Evolutionary conservation across 2,329 filamentous ascomycete species (phyloP).

Genomic region (Phaeomoniella chlamydospora): DNA sequence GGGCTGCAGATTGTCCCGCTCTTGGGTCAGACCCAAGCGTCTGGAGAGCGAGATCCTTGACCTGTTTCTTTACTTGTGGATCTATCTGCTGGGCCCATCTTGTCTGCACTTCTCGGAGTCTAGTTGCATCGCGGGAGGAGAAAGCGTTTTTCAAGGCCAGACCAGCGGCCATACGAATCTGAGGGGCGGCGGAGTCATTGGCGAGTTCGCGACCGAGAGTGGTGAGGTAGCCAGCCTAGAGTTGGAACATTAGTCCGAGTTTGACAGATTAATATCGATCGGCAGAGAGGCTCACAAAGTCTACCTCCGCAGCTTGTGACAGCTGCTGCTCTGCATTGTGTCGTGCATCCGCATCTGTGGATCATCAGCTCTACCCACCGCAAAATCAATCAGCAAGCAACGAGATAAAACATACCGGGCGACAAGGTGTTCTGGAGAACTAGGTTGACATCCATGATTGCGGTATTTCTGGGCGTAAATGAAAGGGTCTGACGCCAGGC

Average conservation of each 20-base stretch:
- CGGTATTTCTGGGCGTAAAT: not conserved
- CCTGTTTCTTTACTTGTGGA: conserved; percentile 64
- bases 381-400: conserved; percentile 4
- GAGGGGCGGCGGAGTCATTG: conserved; percentile 68
- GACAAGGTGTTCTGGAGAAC: conserved; percentile 96
- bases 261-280: conserved; percentile 9
- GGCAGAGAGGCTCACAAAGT: conserved; percentile 59
- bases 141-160: conserved; percentile 97
- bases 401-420: conserved; percentile 50
- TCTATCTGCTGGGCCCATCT: conserved; percentile 85
- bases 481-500: conserved; percentile 7
- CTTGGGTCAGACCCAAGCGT: conserved; percentile 72
- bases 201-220: conserved; percentile 89
- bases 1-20: conserved; percentile 78
- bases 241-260: conserved; percentile 13
- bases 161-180: conserved; percentile 87
- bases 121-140: conserved; percentile 75
- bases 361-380: no score
- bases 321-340: conserved; percentile 90
- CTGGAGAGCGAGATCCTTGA: conserved; percentile 83
- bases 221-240: conserved; percentile 79
- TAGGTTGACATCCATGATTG: conserved; percentile 82
- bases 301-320: conserved; percentile 76
- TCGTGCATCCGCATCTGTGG: conserved; percentile 72
- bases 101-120: conserved; percentile 77